Percentiles rank a stretch among this genome's conserved stretches.
These are phyloP conservation scores for Pulveroboletus ravenelii DNA, from an alignment of 768 basidiomycete species.

Conservation along the genomic window DNA sequence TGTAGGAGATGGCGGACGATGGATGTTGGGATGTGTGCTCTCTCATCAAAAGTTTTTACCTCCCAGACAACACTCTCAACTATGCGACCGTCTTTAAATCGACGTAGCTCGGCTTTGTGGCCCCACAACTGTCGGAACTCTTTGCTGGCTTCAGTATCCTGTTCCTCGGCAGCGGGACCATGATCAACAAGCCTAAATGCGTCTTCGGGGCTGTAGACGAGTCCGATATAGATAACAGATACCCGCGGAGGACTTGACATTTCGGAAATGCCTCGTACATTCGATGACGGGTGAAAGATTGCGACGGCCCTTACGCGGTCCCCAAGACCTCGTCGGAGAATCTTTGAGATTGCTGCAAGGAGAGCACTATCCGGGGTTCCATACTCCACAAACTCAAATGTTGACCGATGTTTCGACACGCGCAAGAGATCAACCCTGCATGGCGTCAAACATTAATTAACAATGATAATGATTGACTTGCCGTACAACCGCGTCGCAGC, in stretches of 20 bases:
- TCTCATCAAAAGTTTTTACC: constrained; percentile 72
- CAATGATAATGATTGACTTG: constrained; percentile 26
- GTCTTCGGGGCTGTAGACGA: constrained; percentile 65
- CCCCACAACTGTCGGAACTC: constrained; percentile 89
- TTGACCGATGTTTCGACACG: constrained; percentile 39
- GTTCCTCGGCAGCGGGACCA: constrained; percentile 73
- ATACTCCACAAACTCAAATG: constrained; percentile 41
- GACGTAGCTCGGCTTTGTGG: constrained; percentile 80
- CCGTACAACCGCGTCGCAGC: constrained; percentile 75
- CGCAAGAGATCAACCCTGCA: constrained; percentile 45
- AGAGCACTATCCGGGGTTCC: constrained; percentile 58
- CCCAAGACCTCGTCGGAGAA: constrained; percentile 65
- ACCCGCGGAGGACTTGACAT: constrained; percentile 49
- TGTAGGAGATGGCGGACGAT: constrained; percentile 72
- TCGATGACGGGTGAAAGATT: constrained; percentile 50
- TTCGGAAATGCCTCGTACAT: constrained; percentile 46
- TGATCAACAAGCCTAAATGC: constrained; percentile 89
- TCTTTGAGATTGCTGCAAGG: constrained; percentile 45
- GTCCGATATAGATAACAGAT: constrained; percentile 59
- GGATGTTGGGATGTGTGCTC: constrained; percentile 67
- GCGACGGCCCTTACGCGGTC: constrained; percentile 63
- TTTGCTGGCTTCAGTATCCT: constrained; percentile 44
- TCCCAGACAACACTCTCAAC: constrained; percentile 97
- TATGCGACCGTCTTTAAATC: constrained; percentile 95
- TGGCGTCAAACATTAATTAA: constrained; percentile 1